Conservation (phyloP, 2,329 filamentous ascomycete species). For the Stylonectria norvegica region DNA sequence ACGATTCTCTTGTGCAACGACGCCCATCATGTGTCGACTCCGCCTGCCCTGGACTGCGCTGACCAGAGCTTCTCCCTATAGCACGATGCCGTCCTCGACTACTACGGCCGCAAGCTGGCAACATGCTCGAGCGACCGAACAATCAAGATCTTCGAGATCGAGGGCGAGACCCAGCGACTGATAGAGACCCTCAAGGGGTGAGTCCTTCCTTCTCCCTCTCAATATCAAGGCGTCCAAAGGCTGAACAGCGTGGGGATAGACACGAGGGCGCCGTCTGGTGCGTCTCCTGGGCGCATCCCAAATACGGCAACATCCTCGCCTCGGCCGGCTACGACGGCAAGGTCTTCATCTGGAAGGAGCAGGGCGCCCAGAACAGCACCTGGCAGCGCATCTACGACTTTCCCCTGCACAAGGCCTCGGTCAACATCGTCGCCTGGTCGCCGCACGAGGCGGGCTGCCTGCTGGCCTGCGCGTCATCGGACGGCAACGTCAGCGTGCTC, state of each 20-base stretch:
- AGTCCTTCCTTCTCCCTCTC: constrained; percentile 23
- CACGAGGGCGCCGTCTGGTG: constrained; percentile 98
- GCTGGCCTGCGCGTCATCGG: constrained; percentile 88
- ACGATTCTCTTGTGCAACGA: no score
- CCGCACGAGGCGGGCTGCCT: constrained; percentile 94
- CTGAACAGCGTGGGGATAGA: constrained; percentile 43
- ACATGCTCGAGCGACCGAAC: constrained; percentile 98
- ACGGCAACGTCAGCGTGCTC: constrained; percentile 88
- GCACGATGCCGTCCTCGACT: constrained; percentile 98
- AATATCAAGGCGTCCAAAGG: constrained; percentile 2
- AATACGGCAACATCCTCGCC: constrained; percentile 96
- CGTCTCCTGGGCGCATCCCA: constrained; percentile 96
- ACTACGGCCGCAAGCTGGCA: constrained; percentile 92
- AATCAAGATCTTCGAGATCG: constrained; percentile 98
- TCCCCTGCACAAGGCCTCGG: constrained; percentile 87
- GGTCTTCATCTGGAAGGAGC: constrained; percentile 97
- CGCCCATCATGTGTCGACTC: no score
- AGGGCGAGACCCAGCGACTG: constrained; percentile 84
- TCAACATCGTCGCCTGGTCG: constrained; percentile 97
- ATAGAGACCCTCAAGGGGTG: constrained; percentile 94
- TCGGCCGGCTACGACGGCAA: constrained; percentile 96
- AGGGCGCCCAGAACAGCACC: constrained; percentile 52
- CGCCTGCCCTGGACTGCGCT: constrained; percentile 15
- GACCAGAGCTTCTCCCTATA: constrained; percentile 35
- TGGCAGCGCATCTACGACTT: constrained; percentile 93